These are phyloP conservation scores for Aureobasidium sp. DNA, from an alignment of 2,329 filamentous ascomycete genomes.

Conservation along the genomic window DNA sequence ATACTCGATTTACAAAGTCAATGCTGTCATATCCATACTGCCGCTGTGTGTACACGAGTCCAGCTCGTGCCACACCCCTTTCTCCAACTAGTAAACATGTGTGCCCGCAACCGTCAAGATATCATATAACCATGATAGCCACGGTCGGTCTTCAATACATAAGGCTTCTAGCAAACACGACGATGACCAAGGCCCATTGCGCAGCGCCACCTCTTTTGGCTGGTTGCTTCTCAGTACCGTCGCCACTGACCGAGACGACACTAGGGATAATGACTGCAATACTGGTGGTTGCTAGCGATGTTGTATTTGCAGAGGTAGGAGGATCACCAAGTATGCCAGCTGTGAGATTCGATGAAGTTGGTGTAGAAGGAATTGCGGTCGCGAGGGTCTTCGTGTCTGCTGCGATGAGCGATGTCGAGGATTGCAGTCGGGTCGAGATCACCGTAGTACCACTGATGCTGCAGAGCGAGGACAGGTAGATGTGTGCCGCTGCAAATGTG, in stretches of 20 bases:
- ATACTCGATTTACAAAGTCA: neutral
- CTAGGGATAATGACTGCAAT: neutral
- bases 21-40: neutral
- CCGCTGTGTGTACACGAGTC: neutral
- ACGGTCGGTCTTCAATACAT: constrained; percentile 8
- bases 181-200: constrained; percentile 12
- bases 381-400: neutral
- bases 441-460: neutral
- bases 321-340: neutral
- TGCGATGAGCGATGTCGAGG: neutral
- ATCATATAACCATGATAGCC: neutral
- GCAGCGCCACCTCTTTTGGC: neutral
- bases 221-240: neutral
- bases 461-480: constrained; percentile 3
- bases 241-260: neutral
- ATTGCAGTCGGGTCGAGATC: neutral
- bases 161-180: constrained; percentile 12
- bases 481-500: neutral
- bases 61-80: neutral
- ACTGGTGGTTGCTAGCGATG: neutral
- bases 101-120: neutral
- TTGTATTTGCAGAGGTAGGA: neutral
- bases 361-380: neutral
- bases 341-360: neutral
- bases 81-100: neutral